Conservation (phyloP, 345 rosid species). For the Camelina sativa region DNA sequence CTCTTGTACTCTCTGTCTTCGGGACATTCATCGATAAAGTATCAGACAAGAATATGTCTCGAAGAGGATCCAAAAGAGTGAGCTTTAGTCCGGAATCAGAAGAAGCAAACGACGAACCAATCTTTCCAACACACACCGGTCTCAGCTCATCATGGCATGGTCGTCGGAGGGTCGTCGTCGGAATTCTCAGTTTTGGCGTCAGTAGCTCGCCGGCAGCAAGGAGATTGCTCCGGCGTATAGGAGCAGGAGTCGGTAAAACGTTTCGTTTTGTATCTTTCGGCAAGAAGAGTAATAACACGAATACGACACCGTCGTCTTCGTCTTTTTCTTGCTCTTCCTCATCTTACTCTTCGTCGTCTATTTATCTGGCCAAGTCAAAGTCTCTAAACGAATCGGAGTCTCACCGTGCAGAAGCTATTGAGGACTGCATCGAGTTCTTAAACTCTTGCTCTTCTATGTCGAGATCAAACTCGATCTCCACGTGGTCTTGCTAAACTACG, state of each 20-base stretch:
- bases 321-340: constrained; percentile 52
- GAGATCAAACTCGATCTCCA: constrained; percentile 71
- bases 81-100: constrained; percentile 64
- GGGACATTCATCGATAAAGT: constrained; percentile 6
- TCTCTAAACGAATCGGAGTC: constrained; percentile 74
- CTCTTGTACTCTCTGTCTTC: background rate
- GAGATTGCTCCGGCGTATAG: constrained; percentile 55
- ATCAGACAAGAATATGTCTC: constrained; percentile 56
- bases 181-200: constrained; percentile 48
- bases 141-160: constrained; percentile 45
- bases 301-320: constrained; percentile 14
- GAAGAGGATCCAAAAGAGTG: constrained; percentile 61
- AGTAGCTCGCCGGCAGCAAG: constrained; percentile 34
- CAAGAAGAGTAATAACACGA: constrained; percentile 36
- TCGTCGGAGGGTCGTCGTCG: constrained; percentile 45
- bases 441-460: constrained; percentile 77
- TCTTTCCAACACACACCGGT: constrained; percentile 18
- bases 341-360: constrained; percentile 47
- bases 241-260: constrained; percentile 59
- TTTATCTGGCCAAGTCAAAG: constrained; percentile 59
- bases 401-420: constrained; percentile 84
- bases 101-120: constrained; percentile 33
- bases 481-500: constrained; percentile 48
- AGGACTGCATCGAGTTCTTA: constrained; percentile 90
- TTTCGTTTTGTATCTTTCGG: constrained; percentile 51